phyloP scores from a whole-genome alignment of 1,284 basidiomycete species.

The Dichomitus squalens region DNA sequence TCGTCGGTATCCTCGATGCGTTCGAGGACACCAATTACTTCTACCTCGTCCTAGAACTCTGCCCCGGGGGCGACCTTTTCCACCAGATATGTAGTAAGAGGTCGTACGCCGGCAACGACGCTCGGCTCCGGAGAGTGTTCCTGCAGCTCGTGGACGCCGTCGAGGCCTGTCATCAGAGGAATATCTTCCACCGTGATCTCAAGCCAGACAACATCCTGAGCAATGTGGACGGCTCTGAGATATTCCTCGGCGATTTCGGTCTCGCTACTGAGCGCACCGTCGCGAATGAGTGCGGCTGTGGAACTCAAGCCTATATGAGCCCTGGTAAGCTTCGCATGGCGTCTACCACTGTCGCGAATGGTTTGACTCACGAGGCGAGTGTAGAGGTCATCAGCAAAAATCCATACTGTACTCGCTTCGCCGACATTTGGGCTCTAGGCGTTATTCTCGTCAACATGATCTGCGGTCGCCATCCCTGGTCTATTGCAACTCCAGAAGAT shows the following conservation, averaged over 20 bases:
- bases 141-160: conserved; percentile 67
- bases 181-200: conserved; percentile 73
- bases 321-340: conserved; percentile 43
- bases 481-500: conserved; percentile 71
- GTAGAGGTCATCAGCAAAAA: conserved; percentile 33
- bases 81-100: conserved; percentile 56
- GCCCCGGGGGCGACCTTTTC: conserved; percentile 66
- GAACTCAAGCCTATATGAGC: conserved; percentile 60
- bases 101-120: conserved; percentile 51
- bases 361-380: background rate
- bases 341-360: background rate
- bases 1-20: conserved; percentile 61
- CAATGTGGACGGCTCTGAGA: conserved; percentile 43
- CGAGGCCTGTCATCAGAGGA: conserved; percentile 57
- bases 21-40: conserved; percentile 57
- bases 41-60: conserved; percentile 67
- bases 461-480: conserved; percentile 88
- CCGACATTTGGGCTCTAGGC: conserved; percentile 91
- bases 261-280: conserved; percentile 57
- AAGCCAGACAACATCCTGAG: conserved; percentile 81
- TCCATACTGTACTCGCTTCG: conserved; percentile 69
- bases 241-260: conserved; percentile 71
- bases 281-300: conserved; percentile 52
- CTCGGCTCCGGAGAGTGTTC: conserved; percentile 52
- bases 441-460: conserved; percentile 68